Base-by-base conservation (phyloP, 805 yeast genomes). In the Ogataea nonfermentans region DNA sequence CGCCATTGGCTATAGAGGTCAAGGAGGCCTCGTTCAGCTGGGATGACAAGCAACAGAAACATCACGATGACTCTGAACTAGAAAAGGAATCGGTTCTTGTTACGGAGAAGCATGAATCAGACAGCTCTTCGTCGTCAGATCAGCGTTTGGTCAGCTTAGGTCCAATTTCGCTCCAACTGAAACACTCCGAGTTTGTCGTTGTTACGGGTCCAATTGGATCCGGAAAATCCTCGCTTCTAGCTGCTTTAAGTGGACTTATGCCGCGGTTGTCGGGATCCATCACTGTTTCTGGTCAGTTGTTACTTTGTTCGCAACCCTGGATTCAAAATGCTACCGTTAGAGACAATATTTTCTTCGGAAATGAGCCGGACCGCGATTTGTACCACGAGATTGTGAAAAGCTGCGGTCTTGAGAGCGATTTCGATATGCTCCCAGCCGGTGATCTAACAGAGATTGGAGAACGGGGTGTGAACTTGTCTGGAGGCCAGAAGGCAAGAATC, bases 401-500 rank as follows among this genome's bases (percentile, higher is more conserved):
- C 2, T 86, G 95, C 63, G 78, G 89, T 0, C 63, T 86, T 40
- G 68, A 70, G 31, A 76, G 74, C 35, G 95, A 86, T 60, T 67
- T 86, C 44, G 75, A 74, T 4, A 67, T 76, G 28, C 63, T 87
- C 22, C 85, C 85, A 9, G 87, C 80, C 13, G 91, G 91, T 27
- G 95, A 87, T 55, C 52, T 57, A 35, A 84, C 95, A 1, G 86
- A 83, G 59, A 84, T 86, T 50, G 95, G 95, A 46, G 95, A 86
- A 59, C 71, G 87, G 55, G 95, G 95, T 49, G 80, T 87, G 35
- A 84, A 89, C 2, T 62, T 86, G 25, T 81, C 90, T 4, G 95
- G 95, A 44, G 95, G 95, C 35, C 95, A 86, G 60, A 86, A 85
- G 67, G 91, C 95, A 1, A 73, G 95, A 56, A 61, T 81, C 20